A percentile compares a stretch with the other conserved stretches of the same genome.
Conservation (phyloP, 2,329 filamentous ascomycete genomes). For the Colletotrichum ledebouriae region DNA sequence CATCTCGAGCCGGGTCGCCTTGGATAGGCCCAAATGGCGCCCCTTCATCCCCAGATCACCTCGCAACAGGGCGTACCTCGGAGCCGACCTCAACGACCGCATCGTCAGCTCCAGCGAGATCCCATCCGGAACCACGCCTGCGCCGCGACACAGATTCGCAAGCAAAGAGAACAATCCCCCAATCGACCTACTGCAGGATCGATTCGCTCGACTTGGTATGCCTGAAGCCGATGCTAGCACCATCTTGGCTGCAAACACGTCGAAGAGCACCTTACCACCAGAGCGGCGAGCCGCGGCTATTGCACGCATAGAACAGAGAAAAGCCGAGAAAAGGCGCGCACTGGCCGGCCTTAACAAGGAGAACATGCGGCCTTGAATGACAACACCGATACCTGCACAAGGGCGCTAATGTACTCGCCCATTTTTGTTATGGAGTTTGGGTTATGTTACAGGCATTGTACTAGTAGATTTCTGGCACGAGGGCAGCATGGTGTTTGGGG, state of each 20-base stretch:
- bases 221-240: slow-evolving; percentile 51
- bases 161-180: slow-evolving; percentile 48
- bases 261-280: slow-evolving; percentile 61
- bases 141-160: slow-evolving; percentile 47
- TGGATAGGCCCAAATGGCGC: slow-evolving; percentile 56
- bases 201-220: slow-evolving; percentile 60
- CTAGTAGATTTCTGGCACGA: slow-evolving; percentile 25
- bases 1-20: slow-evolving; percentile 31
- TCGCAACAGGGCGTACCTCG: slow-evolving; percentile 54
- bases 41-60: slow-evolving; percentile 58
- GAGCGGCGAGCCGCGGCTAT: slow-evolving; percentile 67
- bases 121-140: slow-evolving; percentile 44
- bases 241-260: slow-evolving; percentile 54
- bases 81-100: slow-evolving; percentile 50
- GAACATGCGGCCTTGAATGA: slow-evolving; percentile 58
- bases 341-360: slow-evolving; percentile 61
- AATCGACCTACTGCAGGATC: slow-evolving; percentile 61
- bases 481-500: slow-evolving; percentile 44
- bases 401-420: slow-evolving; percentile 34
- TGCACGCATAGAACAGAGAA: slow-evolving; percentile 67
- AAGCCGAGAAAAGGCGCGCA: slow-evolving; percentile 62
- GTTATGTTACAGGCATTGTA: slow-evolving; percentile 35
- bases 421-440: slow-evolving; percentile 29
- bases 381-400: slow-evolving; percentile 6
- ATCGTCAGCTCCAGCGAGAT: slow-evolving; percentile 49